phyloP scores from a whole-genome alignment of 768 basidiomycete genomes.

The Pleurotus giganteus region DNA sequence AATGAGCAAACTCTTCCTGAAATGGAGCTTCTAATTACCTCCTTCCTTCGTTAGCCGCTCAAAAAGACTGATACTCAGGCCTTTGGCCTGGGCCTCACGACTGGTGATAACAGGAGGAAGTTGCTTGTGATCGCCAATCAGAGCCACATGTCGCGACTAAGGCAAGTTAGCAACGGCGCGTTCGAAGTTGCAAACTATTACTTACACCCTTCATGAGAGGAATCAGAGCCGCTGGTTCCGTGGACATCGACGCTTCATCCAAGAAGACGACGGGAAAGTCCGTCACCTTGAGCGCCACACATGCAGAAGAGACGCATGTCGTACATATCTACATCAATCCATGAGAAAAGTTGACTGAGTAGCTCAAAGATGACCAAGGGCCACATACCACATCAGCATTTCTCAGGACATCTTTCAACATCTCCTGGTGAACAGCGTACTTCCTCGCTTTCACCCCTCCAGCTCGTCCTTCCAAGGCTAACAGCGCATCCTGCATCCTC shows the following conservation, averaged over 20 bases:
- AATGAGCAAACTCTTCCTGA: conserved; percentile 7
- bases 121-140: conserved; percentile 98
- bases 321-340: conserved; percentile 71
- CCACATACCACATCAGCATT: conserved; percentile 70
- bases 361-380: background rate
- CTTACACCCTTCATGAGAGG: conserved; percentile 93
- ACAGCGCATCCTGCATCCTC: conserved; percentile 31
- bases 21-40: conserved; percentile 43
- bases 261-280: conserved; percentile 94
- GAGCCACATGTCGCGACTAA: conserved; percentile 77
- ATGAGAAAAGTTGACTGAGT: background rate
- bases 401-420: conserved; percentile 61
- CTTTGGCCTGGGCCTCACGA: conserved; percentile 67
- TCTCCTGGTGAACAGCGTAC: conserved; percentile 57
- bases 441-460: conserved; percentile 36
- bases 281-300: conserved; percentile 57
- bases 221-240: conserved; percentile 88
- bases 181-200: conserved; percentile 19
- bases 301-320: conserved; percentile 81
- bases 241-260: conserved; percentile 96
- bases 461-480: conserved; percentile 25
- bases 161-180: conserved; percentile 11
- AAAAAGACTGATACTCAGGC: conserved; percentile 80
- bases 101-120: conserved; percentile 86
- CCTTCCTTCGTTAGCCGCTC: conserved; percentile 85